Base-by-base conservation (phyloP, 352 stramenopile genomes). In the Globisporangium solare region DNA sequence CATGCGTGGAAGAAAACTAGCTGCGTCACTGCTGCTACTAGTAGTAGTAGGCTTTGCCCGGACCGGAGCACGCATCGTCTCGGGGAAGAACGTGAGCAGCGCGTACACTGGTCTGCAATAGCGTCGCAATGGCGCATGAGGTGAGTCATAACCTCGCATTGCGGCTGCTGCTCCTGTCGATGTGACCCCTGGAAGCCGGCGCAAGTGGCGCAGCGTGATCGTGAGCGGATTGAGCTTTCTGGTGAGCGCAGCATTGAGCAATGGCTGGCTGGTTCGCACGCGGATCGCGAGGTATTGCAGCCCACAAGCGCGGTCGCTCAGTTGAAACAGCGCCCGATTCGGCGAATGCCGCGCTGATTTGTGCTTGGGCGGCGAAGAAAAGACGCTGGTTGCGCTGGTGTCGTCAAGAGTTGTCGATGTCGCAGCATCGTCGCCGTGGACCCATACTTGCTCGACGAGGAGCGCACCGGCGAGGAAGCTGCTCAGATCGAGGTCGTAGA, bases 201-300 rank as follows among this genome's bases (percentile, higher is more conserved):
- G 70, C 22, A 61, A 69, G 0, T 69, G 67, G 42, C 58, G 60
- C 11, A 94, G 48, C 0, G 78, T 75, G 45, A 94, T 54, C 1
- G 73, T 89, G 47, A 94, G 64, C 0, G 84, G 82, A 24, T 92
- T 94, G 24, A 92, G 60, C 47, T 66, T 76, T 46, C 67, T 62
- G 20, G 63, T 39, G 5, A 91, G 62, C 1, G 66, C 51, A 0
- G 64, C 49, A 2, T 58, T 64, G 5, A 94, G 64, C 27, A 90
- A 31, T 1, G 78, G 68, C 24, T 75, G 63, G 61, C 89, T 72
- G 10, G 86, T 56, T 15, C 47, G 60, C 45, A 94, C 47, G 18
- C 70, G 70, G 14, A 90, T 74, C 18, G 69, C 64, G 22, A 92
- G 64, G 13, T 69, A 81, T 12, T 59, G 62, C 8, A 92, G 68